These are phyloP conservation scores for Populus alba DNA, from an alignment of 345 rosid genomes.

Conservation along the genomic window DNA sequence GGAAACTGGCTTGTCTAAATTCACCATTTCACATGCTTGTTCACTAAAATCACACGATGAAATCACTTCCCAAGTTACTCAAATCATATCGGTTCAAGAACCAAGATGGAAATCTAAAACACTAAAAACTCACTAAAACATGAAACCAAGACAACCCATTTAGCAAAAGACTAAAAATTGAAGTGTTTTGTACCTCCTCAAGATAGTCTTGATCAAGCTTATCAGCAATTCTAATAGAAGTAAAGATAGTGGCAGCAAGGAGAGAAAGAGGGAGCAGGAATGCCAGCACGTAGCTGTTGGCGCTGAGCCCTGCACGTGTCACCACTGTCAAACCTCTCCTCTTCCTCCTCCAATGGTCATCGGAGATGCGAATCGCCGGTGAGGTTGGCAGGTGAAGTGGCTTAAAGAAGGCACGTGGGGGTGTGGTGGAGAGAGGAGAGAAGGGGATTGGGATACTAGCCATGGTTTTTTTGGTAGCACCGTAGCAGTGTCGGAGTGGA, in stretches of 20 bases:
- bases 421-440: constrained; percentile 11
- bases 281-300: constrained; percentile 59
- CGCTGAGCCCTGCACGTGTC: constrained; percentile 62
- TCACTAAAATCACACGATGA: not conserved
- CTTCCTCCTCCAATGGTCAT: not conserved
- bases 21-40: not conserved
- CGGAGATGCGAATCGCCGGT: constrained; percentile 19
- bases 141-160: not conserved
- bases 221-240: constrained; percentile 64
- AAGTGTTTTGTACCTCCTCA: constrained; percentile 51
- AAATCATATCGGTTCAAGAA: no score
- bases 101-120: not conserved
- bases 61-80: no score
- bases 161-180: not conserved
- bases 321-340: constrained; percentile 43
- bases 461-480: not conserved
- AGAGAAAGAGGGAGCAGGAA: constrained; percentile 68
- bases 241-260: constrained; percentile 57
- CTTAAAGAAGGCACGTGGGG: constrained; percentile 13
- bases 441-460: not conserved
- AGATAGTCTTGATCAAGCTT: constrained; percentile 65
- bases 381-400: constrained; percentile 5
- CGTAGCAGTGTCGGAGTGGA: not conserved
- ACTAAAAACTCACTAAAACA: not conserved
- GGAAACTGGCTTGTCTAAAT: not conserved